Percentiles rank a stretch among this genome's conserved stretches.
Conservation (phyloP, 495 filamentous ascomycete genomes). For the Hypomontagnella submonticulosa region DNA sequence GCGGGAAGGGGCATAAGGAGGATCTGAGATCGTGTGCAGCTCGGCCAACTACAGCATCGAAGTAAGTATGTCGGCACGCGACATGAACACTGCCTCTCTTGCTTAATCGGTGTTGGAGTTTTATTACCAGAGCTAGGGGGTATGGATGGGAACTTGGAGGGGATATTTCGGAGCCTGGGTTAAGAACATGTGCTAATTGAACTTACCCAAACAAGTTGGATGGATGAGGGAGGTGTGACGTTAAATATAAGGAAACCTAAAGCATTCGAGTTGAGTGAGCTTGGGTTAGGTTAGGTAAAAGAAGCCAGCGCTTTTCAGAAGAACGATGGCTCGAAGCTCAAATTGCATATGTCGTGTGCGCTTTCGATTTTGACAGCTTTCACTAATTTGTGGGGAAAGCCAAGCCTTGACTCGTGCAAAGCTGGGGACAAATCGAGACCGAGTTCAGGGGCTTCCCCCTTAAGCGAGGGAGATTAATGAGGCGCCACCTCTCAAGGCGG, state of each 20-base stretch:
- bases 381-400: conserved; percentile 48
- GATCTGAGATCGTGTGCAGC: conserved; percentile 20
- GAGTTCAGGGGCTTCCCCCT: conserved; percentile 9
- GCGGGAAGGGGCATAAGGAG: conserved; percentile 23
- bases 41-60: conserved; percentile 26
- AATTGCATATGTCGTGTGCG: conserved; percentile 42
- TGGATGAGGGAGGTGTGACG: neutral
- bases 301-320: conserved; percentile 23
- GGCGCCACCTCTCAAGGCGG: no score
- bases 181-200: neutral
- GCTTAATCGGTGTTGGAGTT: neutral
- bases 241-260: conserved; percentile 3
- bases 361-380: conserved; percentile 50
- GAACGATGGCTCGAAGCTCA: conserved; percentile 32
- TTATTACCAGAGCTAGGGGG: conserved; percentile 17
- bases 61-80: conserved; percentile 5
- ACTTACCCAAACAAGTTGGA: conserved; percentile 30
- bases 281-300: conserved; percentile 6
- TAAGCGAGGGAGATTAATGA: conserved; percentile 21
- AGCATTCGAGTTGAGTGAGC: conserved; percentile 19
- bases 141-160: conserved; percentile 8
- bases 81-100: conserved; percentile 19
- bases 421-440: conserved; percentile 16
- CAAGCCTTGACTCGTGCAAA: conserved; percentile 22
- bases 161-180: conserved; percentile 4